Percentiles rank a stretch among this genome's conserved stretches.
These are phyloP conservation scores for Chionographis japonica DNA, from an alignment of 106 monocot genomes.

Conservation along the genomic window DNA sequence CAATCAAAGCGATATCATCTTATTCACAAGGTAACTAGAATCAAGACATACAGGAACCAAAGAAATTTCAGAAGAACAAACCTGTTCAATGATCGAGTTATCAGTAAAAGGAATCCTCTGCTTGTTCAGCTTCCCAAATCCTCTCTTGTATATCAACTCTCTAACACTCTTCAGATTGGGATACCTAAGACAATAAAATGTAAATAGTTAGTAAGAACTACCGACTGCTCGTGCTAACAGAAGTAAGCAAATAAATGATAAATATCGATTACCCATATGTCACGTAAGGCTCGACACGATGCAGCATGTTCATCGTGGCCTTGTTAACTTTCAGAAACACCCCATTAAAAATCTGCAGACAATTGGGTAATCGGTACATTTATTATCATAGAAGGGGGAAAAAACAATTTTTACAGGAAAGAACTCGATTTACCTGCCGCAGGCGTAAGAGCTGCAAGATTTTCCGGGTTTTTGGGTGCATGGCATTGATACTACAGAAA, in stretches of 20 bases:
- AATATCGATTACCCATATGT: slow-evolving; percentile 34
- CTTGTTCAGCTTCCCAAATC: slow-evolving; percentile 40
- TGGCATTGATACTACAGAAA: slow-evolving; percentile 36
- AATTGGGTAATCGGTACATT: neutral
- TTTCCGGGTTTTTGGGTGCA: slow-evolving; percentile 37
- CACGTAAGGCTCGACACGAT: slow-evolving; percentile 50
- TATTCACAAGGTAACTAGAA: too few relatives aligned
- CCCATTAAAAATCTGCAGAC: slow-evolving; percentile 42
- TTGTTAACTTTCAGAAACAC: slow-evolving; percentile 56
- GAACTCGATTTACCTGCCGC: slow-evolving; percentile 21
- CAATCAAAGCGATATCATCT: too few relatives aligned
- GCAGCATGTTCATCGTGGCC: slow-evolving; percentile 49
- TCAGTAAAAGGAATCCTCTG: slow-evolving; percentile 39
- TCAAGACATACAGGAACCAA: too few relatives aligned
- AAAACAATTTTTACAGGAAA: neutral
- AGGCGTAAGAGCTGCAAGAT: slow-evolving; percentile 43
- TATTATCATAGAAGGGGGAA: neutral
- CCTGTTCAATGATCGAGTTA: slow-evolving; percentile 42
- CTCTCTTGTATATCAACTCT: slow-evolving; percentile 45
- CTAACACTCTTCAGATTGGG: slow-evolving; percentile 43
- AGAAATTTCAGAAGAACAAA: neutral
- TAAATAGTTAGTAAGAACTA: neutral
- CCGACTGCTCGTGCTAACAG: neutral
- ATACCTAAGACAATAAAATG: slow-evolving; percentile 12
- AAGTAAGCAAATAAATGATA: neutral